Evolutionary conservation across 2,329 filamentous ascomycete species (phyloP), one percentile per base, ranked within the genome.

Genomic region (Byssoonygena ceratinophila): DNA sequence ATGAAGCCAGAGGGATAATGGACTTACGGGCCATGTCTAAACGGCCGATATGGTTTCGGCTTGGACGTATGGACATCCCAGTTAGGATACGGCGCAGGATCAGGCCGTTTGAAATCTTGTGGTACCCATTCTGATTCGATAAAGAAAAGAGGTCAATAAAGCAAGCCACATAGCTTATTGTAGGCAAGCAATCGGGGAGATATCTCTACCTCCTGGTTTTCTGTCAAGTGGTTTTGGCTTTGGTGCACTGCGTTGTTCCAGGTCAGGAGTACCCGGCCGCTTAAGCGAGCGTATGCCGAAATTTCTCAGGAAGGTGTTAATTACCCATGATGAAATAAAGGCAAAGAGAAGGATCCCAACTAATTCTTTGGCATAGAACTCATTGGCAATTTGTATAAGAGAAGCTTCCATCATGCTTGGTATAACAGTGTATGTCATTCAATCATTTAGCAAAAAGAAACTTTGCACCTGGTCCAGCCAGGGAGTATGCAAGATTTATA

Each of bases 1-100:
- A 29, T 7, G 3, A 29, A 1, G 9, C 14, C 40, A 23, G 12
- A 23, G 11, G 2, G 25, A 29, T 11, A 46, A 31, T 37, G 45
- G n/a, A 68, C 66, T 65, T 64, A 71, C 64, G 85, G 85, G 0
- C 86, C 85, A 64, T 87, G 80, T 59, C 83, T 79, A 66, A 91
- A 91, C 0, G 86, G 84, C 4, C 86, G 78, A 68, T 91, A 91
- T 0, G 84, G 84, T 0, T 88, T 76, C 0, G 86, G 85, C 55
- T 84, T 83, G 1, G 83, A 86, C n/a, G 71, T 69, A 22, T 77
- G 72, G 32, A 89, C 65, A 40, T 82, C 80, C 84, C 85, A 90
- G 63, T 79, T 67, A 0, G 79, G 78, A 60, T 85, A 87, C 0
- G 85, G 79, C 0, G 68, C 50, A 3, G 83, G 79, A 0, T 69